These are phyloP conservation scores for Phytophthora pseudosyringae DNA, from an alignment of 352 stramenopile species.

Conservation along the genomic window DNA sequence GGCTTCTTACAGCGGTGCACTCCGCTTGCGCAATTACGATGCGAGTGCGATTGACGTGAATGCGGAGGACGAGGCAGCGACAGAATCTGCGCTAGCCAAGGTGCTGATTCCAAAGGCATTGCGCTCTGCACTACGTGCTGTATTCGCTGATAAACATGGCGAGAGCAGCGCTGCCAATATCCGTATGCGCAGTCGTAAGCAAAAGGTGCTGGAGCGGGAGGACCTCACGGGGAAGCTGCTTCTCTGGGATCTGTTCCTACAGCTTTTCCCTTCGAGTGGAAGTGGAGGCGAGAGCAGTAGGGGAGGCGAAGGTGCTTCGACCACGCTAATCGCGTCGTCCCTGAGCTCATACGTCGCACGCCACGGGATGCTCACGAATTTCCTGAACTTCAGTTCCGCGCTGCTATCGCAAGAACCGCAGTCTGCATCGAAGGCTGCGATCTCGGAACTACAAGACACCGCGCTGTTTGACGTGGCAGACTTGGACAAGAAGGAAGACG, in stretches of 20 bases:
- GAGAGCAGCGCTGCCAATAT: conserved; percentile 26
- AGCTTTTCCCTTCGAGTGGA: conserved; percentile 68
- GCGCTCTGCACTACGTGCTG: conserved; percentile 58
- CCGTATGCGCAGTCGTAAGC: conserved; percentile 55
- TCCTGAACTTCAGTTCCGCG: conserved; percentile 69
- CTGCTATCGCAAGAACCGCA: conserved; percentile 68
- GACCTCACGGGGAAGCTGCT: conserved; percentile 64
- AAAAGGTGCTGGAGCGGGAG: conserved; percentile 59
- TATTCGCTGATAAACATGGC: conserved; percentile 48
- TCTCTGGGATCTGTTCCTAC: conserved; percentile 85
- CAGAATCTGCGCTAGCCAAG: conserved; percentile 66
- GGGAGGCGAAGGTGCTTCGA: conserved; percentile 24
- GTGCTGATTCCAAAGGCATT: conserved; percentile 72
- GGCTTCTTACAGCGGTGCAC: conserved; percentile 51
- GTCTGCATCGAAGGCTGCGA: conserved; percentile 27
- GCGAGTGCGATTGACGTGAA: conserved; percentile 74
- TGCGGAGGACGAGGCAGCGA: conserved; percentile 76
- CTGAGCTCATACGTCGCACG: conserved; percentile 71
- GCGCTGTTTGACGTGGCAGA: conserved; percentile 53
- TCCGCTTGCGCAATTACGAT: conserved; percentile 49
- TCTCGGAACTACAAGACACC: conserved; percentile 53
- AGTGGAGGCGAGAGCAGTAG: conserved; percentile 8
- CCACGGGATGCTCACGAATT: conserved; percentile 65
- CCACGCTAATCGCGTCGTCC: conserved; percentile 67
- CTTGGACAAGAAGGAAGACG: conserved; percentile 37